Conservation (phyloP, 1,284 basidiomycete species). For the Ceratobasidium theobromae region DNA sequence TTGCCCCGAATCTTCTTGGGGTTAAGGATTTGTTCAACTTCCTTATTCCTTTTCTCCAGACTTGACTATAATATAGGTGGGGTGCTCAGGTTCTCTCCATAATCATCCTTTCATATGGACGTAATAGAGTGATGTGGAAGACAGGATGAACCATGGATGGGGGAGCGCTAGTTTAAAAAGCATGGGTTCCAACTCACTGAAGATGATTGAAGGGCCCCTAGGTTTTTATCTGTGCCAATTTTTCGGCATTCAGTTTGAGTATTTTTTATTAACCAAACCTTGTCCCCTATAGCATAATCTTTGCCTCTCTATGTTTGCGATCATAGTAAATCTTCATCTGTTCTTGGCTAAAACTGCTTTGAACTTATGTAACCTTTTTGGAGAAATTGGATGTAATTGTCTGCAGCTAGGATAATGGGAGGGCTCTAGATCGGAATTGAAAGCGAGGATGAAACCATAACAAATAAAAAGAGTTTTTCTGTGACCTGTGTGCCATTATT, state of each 20-base stretch:
- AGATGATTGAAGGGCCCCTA: slow-evolving; percentile 46
- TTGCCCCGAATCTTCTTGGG: neutral
- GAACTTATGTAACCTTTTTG: neutral
- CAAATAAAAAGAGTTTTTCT: slow-evolving; percentile 39
- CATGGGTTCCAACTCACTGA: slow-evolving; percentile 38
- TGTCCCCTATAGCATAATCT: slow-evolving; percentile 40
- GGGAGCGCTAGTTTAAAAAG: slow-evolving; percentile 45
- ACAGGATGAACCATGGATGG: slow-evolving; percentile 44
- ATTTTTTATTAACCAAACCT: slow-evolving; percentile 42
- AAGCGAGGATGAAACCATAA: slow-evolving; percentile 38
- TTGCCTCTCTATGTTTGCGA: slow-evolving; percentile 8
- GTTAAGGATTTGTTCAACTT: slow-evolving; percentile 38
- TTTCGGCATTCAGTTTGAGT: slow-evolving; percentile 42
- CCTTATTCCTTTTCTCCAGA: slow-evolving; percentile 30
- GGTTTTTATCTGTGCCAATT: slow-evolving; percentile 41
- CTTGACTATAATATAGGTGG: slow-evolving; percentile 26
- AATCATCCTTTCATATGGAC: neutral
- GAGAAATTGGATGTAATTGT: neutral
- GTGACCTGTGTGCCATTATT: slow-evolving; percentile 34
- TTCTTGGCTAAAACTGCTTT: neutral
- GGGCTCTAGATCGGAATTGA: neutral
- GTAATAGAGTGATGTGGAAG: slow-evolving; percentile 45
- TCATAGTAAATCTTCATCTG: neutral
- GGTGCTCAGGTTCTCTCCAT: neutral
- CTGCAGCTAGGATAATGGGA: neutral